Percentiles rank a stretch among this genome's conserved stretches.
phyloP scores from a whole-genome alignment of 192 early-diverging fungal species.

The Lobulomyces angularis region DNA sequence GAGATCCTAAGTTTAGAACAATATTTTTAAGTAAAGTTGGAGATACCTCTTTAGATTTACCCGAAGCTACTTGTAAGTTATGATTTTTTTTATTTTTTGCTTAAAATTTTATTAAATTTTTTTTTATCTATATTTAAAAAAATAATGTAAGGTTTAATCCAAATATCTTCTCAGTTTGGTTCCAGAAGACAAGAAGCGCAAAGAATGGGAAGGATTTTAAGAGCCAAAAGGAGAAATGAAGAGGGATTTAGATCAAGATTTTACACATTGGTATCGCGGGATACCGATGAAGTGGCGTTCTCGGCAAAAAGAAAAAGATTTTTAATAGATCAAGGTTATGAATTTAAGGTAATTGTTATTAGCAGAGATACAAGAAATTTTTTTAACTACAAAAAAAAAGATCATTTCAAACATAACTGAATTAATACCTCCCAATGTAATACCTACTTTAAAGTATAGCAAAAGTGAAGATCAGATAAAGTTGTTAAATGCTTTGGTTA shows the following conservation, averaged over 20 bases:
- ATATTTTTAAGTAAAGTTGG: conserved; percentile 75
- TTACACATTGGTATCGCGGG: conserved; percentile 90
- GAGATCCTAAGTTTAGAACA: conserved; percentile 21
- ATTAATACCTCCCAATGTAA: conserved; percentile 9
- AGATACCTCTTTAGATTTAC: conserved; percentile 97
- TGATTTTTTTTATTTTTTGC: too few species aligned
- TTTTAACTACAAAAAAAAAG: too few species aligned
- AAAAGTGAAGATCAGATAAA: conserved; percentile 4
- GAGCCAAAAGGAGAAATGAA: conserved; percentile 95
- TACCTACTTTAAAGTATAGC: conserved; percentile 8
- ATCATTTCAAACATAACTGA: conserved; percentile 8
- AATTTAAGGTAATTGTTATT: conserved; percentile 72
- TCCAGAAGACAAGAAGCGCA: conserved; percentile 97
- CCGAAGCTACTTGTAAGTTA: conserved; percentile 98
- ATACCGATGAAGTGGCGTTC: conserved; percentile 98
- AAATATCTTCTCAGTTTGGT: conserved; percentile 95
- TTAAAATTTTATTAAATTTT: too few species aligned
- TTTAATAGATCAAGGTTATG: conserved; percentile 96
- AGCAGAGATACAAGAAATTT: too few species aligned
- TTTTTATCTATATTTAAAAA: too few species aligned
- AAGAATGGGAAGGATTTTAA: conserved; percentile 80
- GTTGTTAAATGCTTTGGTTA: conserved; percentile 2
- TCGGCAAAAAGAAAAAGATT: conserved; percentile 94
- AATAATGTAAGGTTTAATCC: too few species aligned
- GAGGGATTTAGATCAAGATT: conserved; percentile 97